Conservation (phyloP, 306 rosid species). For the Citrullus amarus region DNA sequence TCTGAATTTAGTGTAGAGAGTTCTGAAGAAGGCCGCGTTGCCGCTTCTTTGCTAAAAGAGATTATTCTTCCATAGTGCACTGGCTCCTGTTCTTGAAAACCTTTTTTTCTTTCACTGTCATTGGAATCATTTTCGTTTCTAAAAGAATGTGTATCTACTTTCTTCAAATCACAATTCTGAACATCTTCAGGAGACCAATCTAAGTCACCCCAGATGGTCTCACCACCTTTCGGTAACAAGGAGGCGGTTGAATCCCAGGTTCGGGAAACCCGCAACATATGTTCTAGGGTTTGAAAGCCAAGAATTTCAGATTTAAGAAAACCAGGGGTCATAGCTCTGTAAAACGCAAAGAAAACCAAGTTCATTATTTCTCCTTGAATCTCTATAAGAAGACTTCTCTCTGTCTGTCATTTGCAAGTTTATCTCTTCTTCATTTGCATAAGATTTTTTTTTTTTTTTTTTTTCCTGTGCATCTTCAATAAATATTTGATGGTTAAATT, state of each 20-base stretch:
- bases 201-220: constrained; percentile 62
- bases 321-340: constrained; percentile 59
- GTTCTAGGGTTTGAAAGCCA: constrained; percentile 45
- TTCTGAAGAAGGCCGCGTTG: constrained; percentile 40
- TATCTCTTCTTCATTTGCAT: not conserved
- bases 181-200: constrained; percentile 50
- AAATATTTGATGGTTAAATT: not conserved
- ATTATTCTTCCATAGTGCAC: constrained; percentile 40
- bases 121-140: constrained; percentile 15
- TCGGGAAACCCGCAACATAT: constrained; percentile 43
- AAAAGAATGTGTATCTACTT: constrained; percentile 16
- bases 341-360: constrained; percentile 9
- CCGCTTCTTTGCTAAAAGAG: constrained; percentile 47
- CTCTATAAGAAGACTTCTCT: not conserved
- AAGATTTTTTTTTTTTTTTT: no score
- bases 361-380: not conserved
- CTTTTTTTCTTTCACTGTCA: constrained; percentile 14
- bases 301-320: constrained; percentile 45
- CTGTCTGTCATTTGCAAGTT: not conserved
- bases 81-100: constrained; percentile 20
- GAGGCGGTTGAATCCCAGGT: constrained; percentile 73
- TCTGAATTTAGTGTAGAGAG: constrained; percentile 26
- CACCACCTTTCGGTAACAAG: constrained; percentile 79
- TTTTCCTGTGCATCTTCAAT: not conserved
- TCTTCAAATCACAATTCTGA: constrained; percentile 26